These are phyloP conservation scores for Backusella psychrophila DNA, from an alignment of 192 early-diverging fungal species.

Conservation along the genomic window DNA sequence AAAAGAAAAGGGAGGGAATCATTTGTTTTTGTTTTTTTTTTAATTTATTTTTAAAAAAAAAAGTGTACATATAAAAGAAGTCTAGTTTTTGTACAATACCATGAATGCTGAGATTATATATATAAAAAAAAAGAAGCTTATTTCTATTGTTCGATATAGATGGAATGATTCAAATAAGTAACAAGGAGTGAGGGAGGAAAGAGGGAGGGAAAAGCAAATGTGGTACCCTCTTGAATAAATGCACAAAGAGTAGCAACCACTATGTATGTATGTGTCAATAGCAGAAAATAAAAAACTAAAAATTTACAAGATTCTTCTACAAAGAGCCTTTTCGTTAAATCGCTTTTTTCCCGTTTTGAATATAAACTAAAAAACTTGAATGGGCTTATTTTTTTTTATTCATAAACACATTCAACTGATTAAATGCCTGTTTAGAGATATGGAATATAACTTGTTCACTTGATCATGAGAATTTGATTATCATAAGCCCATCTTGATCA, in stretches of 20 bases:
- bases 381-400: neutral
- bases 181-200: neutral
- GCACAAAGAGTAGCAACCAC: neutral
- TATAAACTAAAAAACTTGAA: neutral
- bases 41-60: neutral
- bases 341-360: conserved; percentile 6
- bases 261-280: neutral
- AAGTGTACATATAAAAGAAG: neutral
- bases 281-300: neutral
- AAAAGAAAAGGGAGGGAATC: neutral
- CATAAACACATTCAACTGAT: neutral
- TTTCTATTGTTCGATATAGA: neutral
- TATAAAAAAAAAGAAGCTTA: neutral
- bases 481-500: neutral
- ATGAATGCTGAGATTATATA: neutral
- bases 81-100: neutral
- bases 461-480: neutral
- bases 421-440: neutral
- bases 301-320: conserved; percentile 2
- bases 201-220: neutral
- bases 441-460: neutral
- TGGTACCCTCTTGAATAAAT: neutral
- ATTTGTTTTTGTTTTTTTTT: neutral
- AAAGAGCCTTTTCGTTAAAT: neutral
- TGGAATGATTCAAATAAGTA: neutral